Evolutionary conservation across 441 rosid species (phyloP), one percentile per base, ranked within the genome.

Genomic region (Rhodomyrtus psidioides): DNA sequence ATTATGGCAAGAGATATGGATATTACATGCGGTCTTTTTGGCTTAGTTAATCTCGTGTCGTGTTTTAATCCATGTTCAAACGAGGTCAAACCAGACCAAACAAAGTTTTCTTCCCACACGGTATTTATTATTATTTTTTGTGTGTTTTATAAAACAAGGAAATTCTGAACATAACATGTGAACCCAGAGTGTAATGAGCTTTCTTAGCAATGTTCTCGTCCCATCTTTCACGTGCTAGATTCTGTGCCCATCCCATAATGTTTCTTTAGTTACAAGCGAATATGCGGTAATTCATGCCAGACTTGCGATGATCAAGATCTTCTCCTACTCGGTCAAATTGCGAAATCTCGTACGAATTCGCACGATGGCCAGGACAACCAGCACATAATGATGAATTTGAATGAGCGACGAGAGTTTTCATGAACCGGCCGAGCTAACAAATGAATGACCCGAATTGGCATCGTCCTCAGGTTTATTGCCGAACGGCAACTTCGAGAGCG

Each of bases 401-500:
- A 56, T 26, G 14, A 12, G 13, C 17, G 2, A 12, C 39, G 3
- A 60, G 6, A 15, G 17, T 62, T 26, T 26, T 44, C 58, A 24
- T 51, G 27, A 27, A 84, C 55, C 0, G 24, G 12, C 42, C 30
- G 6, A 28, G 1, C n/a, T 53, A n/a, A 14, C 57, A 49, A 16
- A 19, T 12, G 9, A 17, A 84, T 46, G 23, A 59, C 28, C 81
- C 23, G 55, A 84, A 13, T 74, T 54, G 51, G 10, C 46, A 27
- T 54, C 1, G 26, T 44, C 84, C 87, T 79, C 94, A 96, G 98
- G 98, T 75, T 90, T 95, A 84, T 82, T 96, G 81, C 95, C 95
- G 1, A 96, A 96, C 70, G 98, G 98, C 12, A 42, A 93, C 87
- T 95, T 96, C 42, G 97, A 96, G 91, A 15, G 87, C 6, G 95